Evolutionary conservation across 129 eudicot genomes (phyloP), one percentile per base, ranked within the genome.

Genomic region (Flaveria sonorensis): DNA sequence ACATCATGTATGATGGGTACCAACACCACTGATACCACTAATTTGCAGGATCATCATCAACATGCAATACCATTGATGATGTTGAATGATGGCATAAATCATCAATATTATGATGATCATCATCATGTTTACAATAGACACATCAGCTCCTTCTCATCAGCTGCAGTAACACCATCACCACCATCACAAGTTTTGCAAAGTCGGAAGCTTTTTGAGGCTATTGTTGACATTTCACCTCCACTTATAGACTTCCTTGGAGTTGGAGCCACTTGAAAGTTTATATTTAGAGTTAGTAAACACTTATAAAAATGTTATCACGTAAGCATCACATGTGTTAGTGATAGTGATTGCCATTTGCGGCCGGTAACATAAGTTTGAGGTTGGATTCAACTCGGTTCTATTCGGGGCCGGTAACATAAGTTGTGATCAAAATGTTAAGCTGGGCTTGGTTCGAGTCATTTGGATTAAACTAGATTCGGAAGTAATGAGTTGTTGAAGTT

Each of bases 171-270:
- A 56, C 28, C 8, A 56, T 19, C 28, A 82, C 16, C 87, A 55
- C 57, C 75, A 65, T 85, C 87, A 71, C 88, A 87, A 75, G 87
- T 77, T 88, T 81, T 52, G 56, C 83, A 71, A 62, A 79, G 67
- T 79, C 87, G 83, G 50, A 79, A 80, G 79, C 53, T 73, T 65
- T 76, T 72, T 69, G 87, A 86, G 81, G 77, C 78, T 43, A 85
- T 71, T 75, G 77, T 83, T 61, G 79, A 75, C 79, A 77, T 83
- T 76, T 70, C 92, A 68, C 95, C 97, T 67, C 85, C 91, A 30
- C 87, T 90, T 86, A 93, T 93, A 81, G 98, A 93, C 83, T 93
- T 93, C 79, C 98, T 93, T 84, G 98, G 98, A 47, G 97, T 93
- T 77, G 98, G 98, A 87, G 88, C 97, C 88, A 83, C 88, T 45